phyloP scores from a whole-genome alignment of 169 alveolate genomes.

The Plasmodium cynomolgi region DNA sequence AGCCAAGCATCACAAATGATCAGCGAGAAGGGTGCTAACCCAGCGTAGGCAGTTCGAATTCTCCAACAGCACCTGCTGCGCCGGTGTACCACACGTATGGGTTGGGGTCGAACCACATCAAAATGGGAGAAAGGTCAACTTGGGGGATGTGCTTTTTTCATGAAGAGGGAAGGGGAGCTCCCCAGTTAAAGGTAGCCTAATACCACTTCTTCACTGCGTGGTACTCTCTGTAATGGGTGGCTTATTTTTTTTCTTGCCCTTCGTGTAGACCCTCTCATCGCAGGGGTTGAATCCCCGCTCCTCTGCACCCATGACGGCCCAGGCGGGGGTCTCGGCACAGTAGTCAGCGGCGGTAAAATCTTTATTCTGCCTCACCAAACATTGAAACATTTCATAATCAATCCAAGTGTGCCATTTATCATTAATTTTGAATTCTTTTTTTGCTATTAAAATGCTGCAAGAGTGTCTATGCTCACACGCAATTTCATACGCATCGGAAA shows the following conservation, averaged over 20 bases:
- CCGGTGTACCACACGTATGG: not conserved
- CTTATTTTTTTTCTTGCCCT: conserved; percentile 61
- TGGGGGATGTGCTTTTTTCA: not conserved
- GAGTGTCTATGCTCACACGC: conserved; percentile 92
- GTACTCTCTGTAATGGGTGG: not conserved
- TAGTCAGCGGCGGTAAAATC: conserved; percentile 86
- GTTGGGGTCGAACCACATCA: not conserved
- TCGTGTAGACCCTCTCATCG: conserved; percentile 80
- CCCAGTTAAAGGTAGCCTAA: not conserved
- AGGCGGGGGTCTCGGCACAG: conserved; percentile 88
- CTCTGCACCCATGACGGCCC: conserved; percentile 90
- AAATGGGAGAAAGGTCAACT: not conserved
- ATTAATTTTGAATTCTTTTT: conserved; percentile 78
- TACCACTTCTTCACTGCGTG: not conserved
- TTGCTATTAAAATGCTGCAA: conserved; percentile 87
- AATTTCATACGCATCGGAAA: conserved; percentile 82
- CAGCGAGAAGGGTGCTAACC: not conserved
- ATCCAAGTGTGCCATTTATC: conserved; percentile 93
- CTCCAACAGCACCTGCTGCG: not conserved
- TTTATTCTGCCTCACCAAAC: conserved; percentile 79
- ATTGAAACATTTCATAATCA: conserved; percentile 87
- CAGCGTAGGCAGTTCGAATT: not conserved
- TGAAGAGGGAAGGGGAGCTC: not conserved
- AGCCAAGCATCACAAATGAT: not conserved
- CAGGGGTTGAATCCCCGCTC: conserved; percentile 90